Conservation (phyloP, 164 flowering plant species). For the Piper longum region DNA sequence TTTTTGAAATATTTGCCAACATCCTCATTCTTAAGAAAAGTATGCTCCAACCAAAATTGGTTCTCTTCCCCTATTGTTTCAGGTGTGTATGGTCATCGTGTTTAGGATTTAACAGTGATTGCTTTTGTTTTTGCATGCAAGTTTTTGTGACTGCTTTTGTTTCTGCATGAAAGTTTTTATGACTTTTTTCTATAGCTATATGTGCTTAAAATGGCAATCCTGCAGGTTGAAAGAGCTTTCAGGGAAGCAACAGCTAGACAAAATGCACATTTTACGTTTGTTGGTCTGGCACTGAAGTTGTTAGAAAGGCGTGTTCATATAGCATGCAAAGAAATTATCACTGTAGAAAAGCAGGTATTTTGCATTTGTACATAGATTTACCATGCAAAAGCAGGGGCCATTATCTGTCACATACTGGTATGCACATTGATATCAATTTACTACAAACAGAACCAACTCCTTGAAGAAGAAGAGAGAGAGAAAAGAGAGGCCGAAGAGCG, state of each 20-base stretch:
- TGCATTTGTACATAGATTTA: no score
- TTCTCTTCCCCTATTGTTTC: no score
- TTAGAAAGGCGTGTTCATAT: conserved; percentile 93
- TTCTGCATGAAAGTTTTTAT: neutral
- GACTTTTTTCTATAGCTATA: neutral
- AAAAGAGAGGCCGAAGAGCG: conserved; percentile 92
- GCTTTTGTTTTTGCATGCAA: neutral
- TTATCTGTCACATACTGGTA: neutral
- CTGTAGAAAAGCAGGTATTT: conserved; percentile 43
- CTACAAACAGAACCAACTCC: conserved; percentile 67
- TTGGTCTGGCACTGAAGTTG: conserved; percentile 74
- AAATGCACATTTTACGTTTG: conserved; percentile 95
- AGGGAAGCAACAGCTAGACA: conserved; percentile 97
- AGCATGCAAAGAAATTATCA: conserved; percentile 93
- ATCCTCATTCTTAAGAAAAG: no score
- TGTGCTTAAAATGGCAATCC: neutral
- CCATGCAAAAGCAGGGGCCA: neutral
- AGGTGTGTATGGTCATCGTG: no score
- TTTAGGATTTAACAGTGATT: no score
- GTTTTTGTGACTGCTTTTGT: no score
- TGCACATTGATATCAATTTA: neutral
- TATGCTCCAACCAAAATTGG: no score
- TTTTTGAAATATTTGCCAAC: no score
- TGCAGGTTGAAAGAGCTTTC: conserved; percentile 92
- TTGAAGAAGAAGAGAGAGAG: conserved; percentile 98